Percentiles rank a stretch among this genome's conserved stretches.
These are phyloP conservation scores for Cyberlindnera mycetangii DNA, from an alignment of 805 yeast species.

Conservation along the genomic window DNA sequence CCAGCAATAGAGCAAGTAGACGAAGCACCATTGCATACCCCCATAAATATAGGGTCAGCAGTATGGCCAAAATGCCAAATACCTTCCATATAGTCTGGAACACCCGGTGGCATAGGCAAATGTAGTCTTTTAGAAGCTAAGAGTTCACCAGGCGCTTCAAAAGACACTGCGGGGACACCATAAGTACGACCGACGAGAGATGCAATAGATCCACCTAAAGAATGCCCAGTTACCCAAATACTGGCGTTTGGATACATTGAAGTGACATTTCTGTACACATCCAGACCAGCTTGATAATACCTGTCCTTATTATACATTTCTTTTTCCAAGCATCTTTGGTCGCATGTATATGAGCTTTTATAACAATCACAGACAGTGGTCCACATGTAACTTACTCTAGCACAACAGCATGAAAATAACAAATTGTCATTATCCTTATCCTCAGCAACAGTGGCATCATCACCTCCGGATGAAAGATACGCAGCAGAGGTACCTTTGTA, in stretches of 20 bases:
- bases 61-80: constrained; percentile 96
- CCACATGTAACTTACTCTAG: constrained; percentile 88
- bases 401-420: constrained; percentile 94
- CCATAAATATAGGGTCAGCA: constrained; percentile 96
- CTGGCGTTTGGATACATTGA: constrained; percentile 62
- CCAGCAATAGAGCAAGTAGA: constrained; percentile 89
- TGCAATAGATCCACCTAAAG: constrained; percentile 87
- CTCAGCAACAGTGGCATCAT: constrained; percentile 76
- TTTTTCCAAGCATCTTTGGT: constrained; percentile 78
- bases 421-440: constrained; percentile 88
- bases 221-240: constrained; percentile 94
- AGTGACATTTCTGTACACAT: constrained; percentile 72
- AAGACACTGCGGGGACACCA: constrained; percentile 87
- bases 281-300: constrained; percentile 77
- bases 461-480: constrained; percentile 69
- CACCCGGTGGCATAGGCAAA: constrained; percentile 90
- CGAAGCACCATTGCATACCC: constrained; percentile 92
- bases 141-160: constrained; percentile 91
- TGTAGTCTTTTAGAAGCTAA: constrained; percentile 82
- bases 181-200: constrained; percentile 81
- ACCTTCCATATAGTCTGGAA: constrained; percentile 72
- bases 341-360: constrained; percentile 78
- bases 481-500: constrained; percentile 93
- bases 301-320: constrained; percentile 73
- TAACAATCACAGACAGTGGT: constrained; percentile 94